Percentiles rank a stretch among this genome's conserved stretches.
Conservation (phyloP, 257 asterid genomes). For the Solanum tarijense region DNA sequence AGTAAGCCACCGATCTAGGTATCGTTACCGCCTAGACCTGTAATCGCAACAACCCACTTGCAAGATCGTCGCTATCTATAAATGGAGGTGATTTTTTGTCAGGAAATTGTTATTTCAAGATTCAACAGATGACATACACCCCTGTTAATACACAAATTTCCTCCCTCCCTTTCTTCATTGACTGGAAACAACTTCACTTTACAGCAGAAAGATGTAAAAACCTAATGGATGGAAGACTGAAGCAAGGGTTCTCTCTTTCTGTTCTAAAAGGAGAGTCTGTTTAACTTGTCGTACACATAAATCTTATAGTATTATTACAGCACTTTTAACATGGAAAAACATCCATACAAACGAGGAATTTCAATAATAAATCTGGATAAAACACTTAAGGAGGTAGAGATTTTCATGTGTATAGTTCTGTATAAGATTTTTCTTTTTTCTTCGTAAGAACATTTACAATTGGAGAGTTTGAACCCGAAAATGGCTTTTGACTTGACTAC, state of each 20-base stretch:
- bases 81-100: neutral
- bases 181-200: neutral
- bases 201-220: neutral
- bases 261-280: neutral
- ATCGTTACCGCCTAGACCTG: neutral
- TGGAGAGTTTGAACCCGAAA: neutral
- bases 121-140: neutral
- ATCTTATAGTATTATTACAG: neutral
- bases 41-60: neutral
- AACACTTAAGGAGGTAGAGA: neutral
- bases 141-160: neutral
- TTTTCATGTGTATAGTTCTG: neutral
- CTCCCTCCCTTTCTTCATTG: no score
- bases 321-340: neutral
- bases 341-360: neutral
- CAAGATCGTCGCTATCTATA: neutral
- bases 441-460: conserved; percentile 1
- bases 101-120: neutral
- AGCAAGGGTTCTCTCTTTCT: neutral
- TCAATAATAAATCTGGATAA: neutral
- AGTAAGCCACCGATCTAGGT: neutral
- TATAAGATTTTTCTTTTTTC: neutral
- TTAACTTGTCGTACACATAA: neutral
- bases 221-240: neutral
- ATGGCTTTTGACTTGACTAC: conserved; percentile 4